These are phyloP conservation scores for Gryganskiella cystojenkinii DNA, from an alignment of 192 early-diverging fungal species.

Conservation along the genomic window DNA sequence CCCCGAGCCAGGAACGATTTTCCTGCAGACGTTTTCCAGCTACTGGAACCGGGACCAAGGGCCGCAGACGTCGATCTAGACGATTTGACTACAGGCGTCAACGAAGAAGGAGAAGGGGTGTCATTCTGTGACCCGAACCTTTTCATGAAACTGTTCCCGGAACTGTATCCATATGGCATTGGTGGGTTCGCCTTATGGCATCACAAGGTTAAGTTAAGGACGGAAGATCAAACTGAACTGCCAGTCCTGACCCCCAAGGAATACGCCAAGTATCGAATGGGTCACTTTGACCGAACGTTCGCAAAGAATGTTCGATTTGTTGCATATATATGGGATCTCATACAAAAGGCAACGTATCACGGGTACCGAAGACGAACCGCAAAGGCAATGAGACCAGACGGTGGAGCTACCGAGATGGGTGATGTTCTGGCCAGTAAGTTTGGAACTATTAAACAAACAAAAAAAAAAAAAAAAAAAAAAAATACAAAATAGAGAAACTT, in stretches of 20 bases:
- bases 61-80: neutral
- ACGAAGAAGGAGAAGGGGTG: neutral
- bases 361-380: neutral
- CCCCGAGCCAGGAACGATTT: too few species aligned
- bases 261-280: slow-evolving; percentile 8
- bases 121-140: neutral
- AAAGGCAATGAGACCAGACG: neutral
- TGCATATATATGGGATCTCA: neutral
- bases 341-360: neutral
- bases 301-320: slow-evolving; percentile 7
- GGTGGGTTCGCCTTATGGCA: slow-evolving; percentile 2
- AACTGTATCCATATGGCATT: slow-evolving; percentile 6
- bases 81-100: neutral
- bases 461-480: neutral
- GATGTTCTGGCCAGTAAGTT: slow-evolving; percentile 14
- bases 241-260: neutral
- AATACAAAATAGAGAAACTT: neutral
- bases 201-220: neutral
- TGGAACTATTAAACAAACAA: neutral
- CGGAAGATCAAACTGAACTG: neutral
- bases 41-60: neutral
- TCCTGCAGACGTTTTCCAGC: neutral
- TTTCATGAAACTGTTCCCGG: neutral
- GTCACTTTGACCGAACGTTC: slow-evolving; percentile 8
- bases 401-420: neutral